Base-by-base conservation (phyloP, 2,329 filamentous ascomycete genomes). In the Aspergillus terreus region DNA sequence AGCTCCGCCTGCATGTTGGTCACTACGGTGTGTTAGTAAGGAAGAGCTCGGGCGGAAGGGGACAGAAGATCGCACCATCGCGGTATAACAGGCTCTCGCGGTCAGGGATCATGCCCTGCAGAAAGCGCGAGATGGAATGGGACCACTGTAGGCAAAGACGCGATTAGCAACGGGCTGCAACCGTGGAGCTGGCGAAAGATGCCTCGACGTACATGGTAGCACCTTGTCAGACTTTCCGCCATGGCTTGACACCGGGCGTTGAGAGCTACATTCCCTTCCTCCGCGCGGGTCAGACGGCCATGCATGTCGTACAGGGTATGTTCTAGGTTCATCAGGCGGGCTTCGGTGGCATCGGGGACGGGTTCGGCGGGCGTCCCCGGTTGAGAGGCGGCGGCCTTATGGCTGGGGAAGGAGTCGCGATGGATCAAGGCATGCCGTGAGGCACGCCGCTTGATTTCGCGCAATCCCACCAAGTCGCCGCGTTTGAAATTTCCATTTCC, bases 401-500 rank as follows among this genome's bases (percentile, higher is more conserved):
- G 85, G 52, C 82, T 82, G 57, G 85, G 87, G 73, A 94, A 96
- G 12, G 86, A 88, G 66, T 97, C 94, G 61, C 92, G 84, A 67
- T 97, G 91, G 21, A 96, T 95, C 50, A 97, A 79, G 21, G 92
- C 87, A 74, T 97, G 94, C 55, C 94, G 82, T 33, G 92, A 97
- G 15, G 94, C 92, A 54, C 94, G 84, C 55, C 94, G 87, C 73
- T 96, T 96, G 72, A 99, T 99, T 67, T 99, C 94, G 41, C 94
- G 83, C 55, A 99, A 75, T 6, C 92, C 91, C 46, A 92, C 85
- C 21, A 99, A 77, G 69, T 99, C 92, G 35, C 94, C 94, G 58
- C 92, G 85, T 73, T 95, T 97, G 77, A 99, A 99, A 69, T 88
- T 97, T 48, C 92, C 92, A 64, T 92, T 95, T 48, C 94, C 94